These are phyloP conservation scores for Kluyveromyces siamensis DNA, from an alignment of 805 yeast species.

Conservation along the genomic window DNA sequence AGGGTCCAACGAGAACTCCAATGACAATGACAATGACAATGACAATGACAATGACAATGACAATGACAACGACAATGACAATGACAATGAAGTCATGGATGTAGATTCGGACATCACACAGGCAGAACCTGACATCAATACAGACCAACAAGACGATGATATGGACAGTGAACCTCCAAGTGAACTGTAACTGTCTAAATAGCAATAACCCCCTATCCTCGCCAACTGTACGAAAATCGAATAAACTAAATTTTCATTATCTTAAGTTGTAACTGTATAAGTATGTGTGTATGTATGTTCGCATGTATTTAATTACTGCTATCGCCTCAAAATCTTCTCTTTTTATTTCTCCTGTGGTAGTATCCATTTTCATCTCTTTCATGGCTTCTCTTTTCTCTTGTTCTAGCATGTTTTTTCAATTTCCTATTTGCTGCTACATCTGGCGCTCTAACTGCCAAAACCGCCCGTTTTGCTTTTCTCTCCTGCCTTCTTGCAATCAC, in stretches of 20 bases:
- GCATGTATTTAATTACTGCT: not conserved
- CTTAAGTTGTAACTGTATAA: not conserved
- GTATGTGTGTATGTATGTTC: not conserved
- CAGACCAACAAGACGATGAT: constrained; percentile 2
- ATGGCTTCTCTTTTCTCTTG: constrained; percentile 68
- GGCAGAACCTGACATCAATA: not conserved
- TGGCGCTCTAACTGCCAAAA: constrained; percentile 69
- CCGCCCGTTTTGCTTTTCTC: constrained; percentile 66
- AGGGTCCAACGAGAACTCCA: constrained; percentile 9
- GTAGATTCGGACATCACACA: not conserved
- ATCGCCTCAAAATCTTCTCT: constrained; percentile 12
- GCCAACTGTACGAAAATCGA: not conserved
- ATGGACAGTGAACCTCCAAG: constrained; percentile 2
- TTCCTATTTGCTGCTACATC: constrained; percentile 73
- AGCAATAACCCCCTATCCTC: not conserved
- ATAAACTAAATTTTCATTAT: not conserved
- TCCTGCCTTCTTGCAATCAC: constrained; percentile 62
- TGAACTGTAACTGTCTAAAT: not conserved
- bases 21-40: constrained; percentile 8
- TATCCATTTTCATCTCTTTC: constrained; percentile 70
- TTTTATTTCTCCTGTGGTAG: constrained; percentile 56
- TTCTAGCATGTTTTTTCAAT: constrained; percentile 63
- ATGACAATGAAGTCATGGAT: constrained; percentile 11
- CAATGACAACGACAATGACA: constrained; percentile 13
- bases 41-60: constrained; percentile 14